Evolutionary conservation across 1,284 basidiomycete genomes (phyloP).

Genomic region (Neonothopanus nambi): DNA sequence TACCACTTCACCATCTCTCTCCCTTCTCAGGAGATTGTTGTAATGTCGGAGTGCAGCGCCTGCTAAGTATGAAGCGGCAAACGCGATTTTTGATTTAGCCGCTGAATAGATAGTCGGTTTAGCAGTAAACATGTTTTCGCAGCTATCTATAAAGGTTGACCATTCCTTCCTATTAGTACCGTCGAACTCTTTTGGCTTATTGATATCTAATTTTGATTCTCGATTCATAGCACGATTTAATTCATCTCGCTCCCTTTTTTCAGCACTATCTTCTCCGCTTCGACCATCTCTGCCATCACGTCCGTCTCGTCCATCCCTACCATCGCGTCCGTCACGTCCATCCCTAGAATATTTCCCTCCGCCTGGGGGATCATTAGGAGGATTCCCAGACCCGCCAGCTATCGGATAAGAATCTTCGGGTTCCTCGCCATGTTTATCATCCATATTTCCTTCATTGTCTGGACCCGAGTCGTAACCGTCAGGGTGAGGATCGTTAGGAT

Average conservation of each 20-base stretch:
- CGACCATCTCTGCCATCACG: background rate
- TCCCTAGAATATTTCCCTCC: no score
- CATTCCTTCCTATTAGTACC: background rate
- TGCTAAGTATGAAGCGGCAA: conserved; percentile 2
- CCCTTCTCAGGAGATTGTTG: background rate
- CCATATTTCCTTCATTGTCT: no score
- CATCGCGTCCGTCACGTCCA: background rate
- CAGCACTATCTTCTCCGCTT: background rate
- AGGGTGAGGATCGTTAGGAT: no score
- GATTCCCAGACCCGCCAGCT: no score
- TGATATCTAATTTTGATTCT: conserved; percentile 7
- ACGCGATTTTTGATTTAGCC: background rate
- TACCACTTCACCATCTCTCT: background rate
- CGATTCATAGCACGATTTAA: background rate
- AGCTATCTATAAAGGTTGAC: background rate
- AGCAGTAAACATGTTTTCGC: background rate
- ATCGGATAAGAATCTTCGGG: no score
- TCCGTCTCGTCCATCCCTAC: background rate
- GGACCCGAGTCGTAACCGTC: no score
- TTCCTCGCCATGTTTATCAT: no score
- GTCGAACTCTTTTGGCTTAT: conserved; percentile 1
- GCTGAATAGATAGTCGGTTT: no score
- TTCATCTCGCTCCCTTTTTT: background rate
- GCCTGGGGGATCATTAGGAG: no score
- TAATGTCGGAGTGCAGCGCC: background rate